Evolutionary conservation across 2,329 filamentous ascomycete species (phyloP).

Genomic region (Lachnellula subtilissima): DNA sequence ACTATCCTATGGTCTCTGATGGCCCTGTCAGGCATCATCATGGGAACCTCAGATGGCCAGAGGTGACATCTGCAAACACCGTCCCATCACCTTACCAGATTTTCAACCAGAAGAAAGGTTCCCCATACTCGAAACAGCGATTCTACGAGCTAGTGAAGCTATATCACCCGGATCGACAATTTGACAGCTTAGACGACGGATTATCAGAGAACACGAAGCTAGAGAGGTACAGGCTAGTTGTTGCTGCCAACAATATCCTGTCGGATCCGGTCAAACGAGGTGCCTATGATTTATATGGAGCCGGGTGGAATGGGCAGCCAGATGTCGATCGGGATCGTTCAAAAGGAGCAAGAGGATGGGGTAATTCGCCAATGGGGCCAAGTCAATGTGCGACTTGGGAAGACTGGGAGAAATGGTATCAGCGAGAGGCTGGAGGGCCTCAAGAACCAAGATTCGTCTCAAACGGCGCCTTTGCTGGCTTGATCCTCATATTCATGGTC

Average conservation of each 20-base stretch:
- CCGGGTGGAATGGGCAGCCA: constrained; percentile 65
- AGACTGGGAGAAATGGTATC: constrained; percentile 85
- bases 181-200: constrained; percentile 35
- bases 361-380: constrained; percentile 37
- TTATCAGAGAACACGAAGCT: constrained; percentile 60
- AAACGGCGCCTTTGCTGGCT: constrained; percentile 69
- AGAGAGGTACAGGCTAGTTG: constrained; percentile 86
- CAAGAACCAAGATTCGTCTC: constrained; percentile 63
- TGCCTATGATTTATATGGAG: constrained; percentile 76
- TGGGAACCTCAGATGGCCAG: constrained; percentile 28
- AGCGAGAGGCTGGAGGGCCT: constrained; percentile 41
- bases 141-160: constrained; percentile 93
- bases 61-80: constrained; percentile 24
- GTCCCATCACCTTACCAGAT: constrained; percentile 80
- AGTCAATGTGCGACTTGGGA: constrained; percentile 90
- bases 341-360: constrained; percentile 26
- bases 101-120: constrained; percentile 54
- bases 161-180: constrained; percentile 79
- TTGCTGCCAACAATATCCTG: constrained; percentile 83
- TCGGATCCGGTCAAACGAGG: constrained; percentile 73
- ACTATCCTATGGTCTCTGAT: constrained; percentile 35
- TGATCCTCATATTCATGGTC: constrained; percentile 66
- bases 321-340: constrained; percentile 27
- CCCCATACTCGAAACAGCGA: constrained; percentile 72
- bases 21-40: constrained; percentile 35